These are phyloP conservation scores for Microdochium paspali DNA, from an alignment of 2,329 filamentous ascomycete genomes.

Conservation along the genomic window DNA sequence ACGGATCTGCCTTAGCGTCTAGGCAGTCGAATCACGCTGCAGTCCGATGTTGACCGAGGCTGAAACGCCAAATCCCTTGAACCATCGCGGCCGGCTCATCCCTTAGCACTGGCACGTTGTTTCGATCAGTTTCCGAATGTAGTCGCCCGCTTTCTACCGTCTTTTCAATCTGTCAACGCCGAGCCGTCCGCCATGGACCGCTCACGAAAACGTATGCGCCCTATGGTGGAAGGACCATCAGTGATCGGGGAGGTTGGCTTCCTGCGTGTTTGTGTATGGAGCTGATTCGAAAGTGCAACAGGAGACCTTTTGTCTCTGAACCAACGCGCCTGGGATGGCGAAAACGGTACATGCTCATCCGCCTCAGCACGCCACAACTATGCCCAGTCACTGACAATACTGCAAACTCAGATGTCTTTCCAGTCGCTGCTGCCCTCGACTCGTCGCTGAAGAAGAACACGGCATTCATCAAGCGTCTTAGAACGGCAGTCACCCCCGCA, in stretches of 20 bases:
- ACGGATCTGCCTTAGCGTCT: not conserved
- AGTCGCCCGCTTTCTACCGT: slow-evolving; percentile 20
- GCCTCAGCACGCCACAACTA: not conserved
- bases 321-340: slow-evolving; percentile 77
- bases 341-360: slow-evolving; percentile 52
- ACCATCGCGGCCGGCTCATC: slow-evolving; percentile 28
- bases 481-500: slow-evolving; percentile 75
- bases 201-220: slow-evolving; percentile 46
- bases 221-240: slow-evolving; percentile 10
- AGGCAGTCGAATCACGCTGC: not conserved
- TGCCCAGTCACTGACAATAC: slow-evolving; percentile 7
- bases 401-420: slow-evolving; percentile 56
- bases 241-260: not conserved
- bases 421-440: slow-evolving; percentile 72
- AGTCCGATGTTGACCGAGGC: slow-evolving; percentile 33
- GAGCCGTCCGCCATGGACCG: slow-evolving; percentile 49
- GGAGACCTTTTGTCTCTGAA: slow-evolving; percentile 89
- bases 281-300: slow-evolving; percentile 25
- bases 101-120: slow-evolving; percentile 28
- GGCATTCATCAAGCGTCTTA: slow-evolving; percentile 91
- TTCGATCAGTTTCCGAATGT: slow-evolving; percentile 32
- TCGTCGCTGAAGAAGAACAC: slow-evolving; percentile 98
- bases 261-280: slow-evolving; percentile 11
- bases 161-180: slow-evolving; percentile 16
- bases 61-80: slow-evolving; percentile 28